A percentile compares a stretch with the other conserved stretches of the same genome.
These are phyloP conservation scores for Apium graveolens DNA, from an alignment of 129 eudicot species.

Conservation along the genomic window DNA sequence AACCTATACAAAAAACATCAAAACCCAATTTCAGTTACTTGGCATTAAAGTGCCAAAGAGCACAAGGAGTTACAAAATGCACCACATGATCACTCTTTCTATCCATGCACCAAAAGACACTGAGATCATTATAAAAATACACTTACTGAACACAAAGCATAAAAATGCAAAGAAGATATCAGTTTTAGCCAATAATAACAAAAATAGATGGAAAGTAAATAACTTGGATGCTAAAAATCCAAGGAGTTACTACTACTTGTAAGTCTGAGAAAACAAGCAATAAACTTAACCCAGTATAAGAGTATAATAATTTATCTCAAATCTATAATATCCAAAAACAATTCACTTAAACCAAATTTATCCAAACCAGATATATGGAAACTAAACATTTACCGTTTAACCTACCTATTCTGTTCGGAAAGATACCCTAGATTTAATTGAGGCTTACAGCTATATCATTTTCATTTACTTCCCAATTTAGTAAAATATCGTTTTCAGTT, in stretches of 20 bases:
- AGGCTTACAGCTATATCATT: not conserved
- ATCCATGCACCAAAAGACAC: not conserved
- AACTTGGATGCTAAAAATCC: not conserved
- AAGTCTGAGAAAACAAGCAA: not conserved
- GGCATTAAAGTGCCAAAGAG: not conserved
- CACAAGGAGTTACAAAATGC: not conserved
- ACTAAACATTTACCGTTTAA: too few species aligned
- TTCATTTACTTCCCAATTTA: too few species aligned
- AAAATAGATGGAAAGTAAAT: not conserved
- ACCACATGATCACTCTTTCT: not conserved
- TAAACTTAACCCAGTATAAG: not conserved
- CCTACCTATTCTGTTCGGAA: not conserved
- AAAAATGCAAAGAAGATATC: not conserved
- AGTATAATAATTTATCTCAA: too few species aligned
- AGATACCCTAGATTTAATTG: not conserved
- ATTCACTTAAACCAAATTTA: not conserved
- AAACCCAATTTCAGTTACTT: not conserved
- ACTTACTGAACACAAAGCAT: not conserved
- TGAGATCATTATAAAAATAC: not conserved
- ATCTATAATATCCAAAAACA: not conserved
- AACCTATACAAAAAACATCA: constrained; percentile 22
- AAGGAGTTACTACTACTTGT: not conserved
- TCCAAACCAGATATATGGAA: not conserved
- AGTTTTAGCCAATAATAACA: not conserved
- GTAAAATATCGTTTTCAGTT: too few species aligned